Percentiles rank a stretch among this genome's conserved stretches.
Evolutionary conservation across 2,329 filamentous ascomycete species (phyloP).

Genomic region (Byssothecium circinans): DNA sequence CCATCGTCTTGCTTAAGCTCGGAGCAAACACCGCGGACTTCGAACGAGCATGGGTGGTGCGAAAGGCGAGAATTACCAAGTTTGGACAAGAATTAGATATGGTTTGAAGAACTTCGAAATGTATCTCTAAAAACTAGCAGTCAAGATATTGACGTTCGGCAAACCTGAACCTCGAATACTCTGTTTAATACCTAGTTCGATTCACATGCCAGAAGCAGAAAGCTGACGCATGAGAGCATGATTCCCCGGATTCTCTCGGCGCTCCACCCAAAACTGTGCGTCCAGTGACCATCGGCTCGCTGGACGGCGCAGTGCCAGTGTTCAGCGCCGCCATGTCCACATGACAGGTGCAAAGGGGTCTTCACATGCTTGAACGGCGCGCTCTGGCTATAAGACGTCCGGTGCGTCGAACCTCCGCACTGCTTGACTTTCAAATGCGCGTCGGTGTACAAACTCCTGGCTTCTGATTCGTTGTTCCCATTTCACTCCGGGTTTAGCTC

Average conservation of each 20-base stretch:
- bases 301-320: too few species aligned
- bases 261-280: slow-evolving; percentile 10
- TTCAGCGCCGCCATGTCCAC: slow-evolving; percentile 15
- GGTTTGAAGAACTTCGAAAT: too few species aligned
- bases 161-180: too few species aligned
- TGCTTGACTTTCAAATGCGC: slow-evolving; percentile 5
- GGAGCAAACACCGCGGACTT: slow-evolving; percentile 31
- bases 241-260: slow-evolving; percentile 23
- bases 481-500: slow-evolving; percentile 6
- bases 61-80: slow-evolving; percentile 23
- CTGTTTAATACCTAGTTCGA: too few species aligned
- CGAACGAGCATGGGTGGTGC: slow-evolving; percentile 12
- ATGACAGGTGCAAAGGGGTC: slow-evolving; percentile 8
- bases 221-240: slow-evolving; percentile 14
- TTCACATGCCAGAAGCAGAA: slow-evolving; percentile 27
- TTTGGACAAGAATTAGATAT: slow-evolving; percentile 11
- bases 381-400: slow-evolving; percentile 11
- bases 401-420: slow-evolving; percentile 10
- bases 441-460: slow-evolving; percentile 28
- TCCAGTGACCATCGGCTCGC: slow-evolving; percentile 5
- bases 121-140: background rate
- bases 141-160: too few species aligned
- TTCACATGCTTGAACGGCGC: slow-evolving; percentile 26
- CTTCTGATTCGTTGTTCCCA: slow-evolving; percentile 26
- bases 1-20: slow-evolving; percentile 2